These are phyloP conservation scores for Dipodascopsis uninucleata DNA, from an alignment of 805 yeast genomes.

Conservation along the genomic window DNA sequence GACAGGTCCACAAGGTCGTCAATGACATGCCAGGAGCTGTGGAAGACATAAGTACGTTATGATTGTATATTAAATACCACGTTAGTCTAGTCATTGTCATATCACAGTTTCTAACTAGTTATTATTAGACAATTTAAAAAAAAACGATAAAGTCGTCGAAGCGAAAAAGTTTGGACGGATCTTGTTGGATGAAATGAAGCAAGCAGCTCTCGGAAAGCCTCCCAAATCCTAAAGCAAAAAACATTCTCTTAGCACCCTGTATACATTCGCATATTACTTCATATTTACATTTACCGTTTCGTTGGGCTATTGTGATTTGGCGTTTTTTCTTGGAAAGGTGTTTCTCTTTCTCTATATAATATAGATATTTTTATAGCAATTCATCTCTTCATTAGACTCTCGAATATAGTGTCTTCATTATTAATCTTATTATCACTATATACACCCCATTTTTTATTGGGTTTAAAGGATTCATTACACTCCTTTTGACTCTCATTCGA, in stretches of 20 bases:
- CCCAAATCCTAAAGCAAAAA: conserved; percentile 2
- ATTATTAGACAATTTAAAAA: not conserved
- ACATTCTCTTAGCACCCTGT: not conserved
- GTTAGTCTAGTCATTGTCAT: not conserved
- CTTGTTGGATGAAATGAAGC: conserved; percentile 17
- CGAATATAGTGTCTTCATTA: too few species aligned
- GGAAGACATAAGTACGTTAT: conserved; percentile 11
- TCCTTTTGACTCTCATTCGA: conserved; percentile 5
- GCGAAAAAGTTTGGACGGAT: conserved; percentile 14
- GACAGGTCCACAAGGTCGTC: conserved; percentile 11
- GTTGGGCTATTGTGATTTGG: not conserved
- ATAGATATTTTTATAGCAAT: not conserved
- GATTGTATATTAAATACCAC: not conserved
- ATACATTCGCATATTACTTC: not conserved
- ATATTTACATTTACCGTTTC: not conserved
- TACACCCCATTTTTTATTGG: conserved; percentile 1
- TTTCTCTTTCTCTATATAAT: not conserved
- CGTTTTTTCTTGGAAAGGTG: not conserved
- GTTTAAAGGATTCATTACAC: not conserved
- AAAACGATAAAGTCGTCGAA: conserved; percentile 11
- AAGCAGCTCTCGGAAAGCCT: conserved; percentile 12
- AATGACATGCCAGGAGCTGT: conserved; percentile 9
- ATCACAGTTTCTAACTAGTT: not conserved
- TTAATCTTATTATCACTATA: not conserved
- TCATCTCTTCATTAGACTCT: too few species aligned